A percentile compares a stretch with the other conserved stretches of the same genome.
Evolutionary conservation across 2,329 filamentous ascomycete species (phyloP).

Genomic region (Aspergillus bombycis): DNA sequence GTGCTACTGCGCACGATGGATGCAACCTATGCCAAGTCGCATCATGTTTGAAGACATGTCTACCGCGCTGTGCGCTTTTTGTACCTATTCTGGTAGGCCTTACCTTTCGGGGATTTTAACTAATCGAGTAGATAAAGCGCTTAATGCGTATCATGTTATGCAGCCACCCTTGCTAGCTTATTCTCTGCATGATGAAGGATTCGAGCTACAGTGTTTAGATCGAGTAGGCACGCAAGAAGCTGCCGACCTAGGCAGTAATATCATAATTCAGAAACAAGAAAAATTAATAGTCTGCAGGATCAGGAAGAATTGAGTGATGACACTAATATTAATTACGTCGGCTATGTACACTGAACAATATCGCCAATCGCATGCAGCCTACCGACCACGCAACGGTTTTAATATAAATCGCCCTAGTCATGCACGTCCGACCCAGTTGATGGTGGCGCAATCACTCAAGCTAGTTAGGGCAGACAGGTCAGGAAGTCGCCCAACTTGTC

Average conservation of each 20-base stretch:
- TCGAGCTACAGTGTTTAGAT: not conserved
- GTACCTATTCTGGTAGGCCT: not conserved
- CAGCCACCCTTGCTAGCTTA: not conserved
- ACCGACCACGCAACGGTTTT: not conserved
- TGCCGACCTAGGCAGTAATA: too few relatives aligned
- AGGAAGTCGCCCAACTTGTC: constrained; percentile 55
- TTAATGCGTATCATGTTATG: not conserved
- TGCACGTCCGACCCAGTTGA: not conserved
- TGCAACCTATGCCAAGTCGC: not conserved
- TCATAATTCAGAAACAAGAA: not conserved
- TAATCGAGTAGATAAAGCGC: not conserved
- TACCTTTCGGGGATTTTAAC: not conserved
- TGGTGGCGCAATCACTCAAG: not conserved
- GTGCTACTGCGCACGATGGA: not conserved
- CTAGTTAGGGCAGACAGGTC: constrained; percentile 45
- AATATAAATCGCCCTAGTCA: not conserved
- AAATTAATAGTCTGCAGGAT: not conserved
- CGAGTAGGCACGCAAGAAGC: not conserved
- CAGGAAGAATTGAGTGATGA: not conserved
- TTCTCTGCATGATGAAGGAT: not conserved
- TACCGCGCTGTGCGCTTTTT: not conserved
- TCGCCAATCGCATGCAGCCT: not conserved
- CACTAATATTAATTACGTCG: not conserved
- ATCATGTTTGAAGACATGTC: not conserved
- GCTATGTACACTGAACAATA: not conserved